A percentile compares a stretch with the other conserved stretches of the same genome.
These are phyloP conservation scores for Saitoella complicata DNA, from an alignment of 805 yeast genomes.

Conservation along the genomic window DNA sequence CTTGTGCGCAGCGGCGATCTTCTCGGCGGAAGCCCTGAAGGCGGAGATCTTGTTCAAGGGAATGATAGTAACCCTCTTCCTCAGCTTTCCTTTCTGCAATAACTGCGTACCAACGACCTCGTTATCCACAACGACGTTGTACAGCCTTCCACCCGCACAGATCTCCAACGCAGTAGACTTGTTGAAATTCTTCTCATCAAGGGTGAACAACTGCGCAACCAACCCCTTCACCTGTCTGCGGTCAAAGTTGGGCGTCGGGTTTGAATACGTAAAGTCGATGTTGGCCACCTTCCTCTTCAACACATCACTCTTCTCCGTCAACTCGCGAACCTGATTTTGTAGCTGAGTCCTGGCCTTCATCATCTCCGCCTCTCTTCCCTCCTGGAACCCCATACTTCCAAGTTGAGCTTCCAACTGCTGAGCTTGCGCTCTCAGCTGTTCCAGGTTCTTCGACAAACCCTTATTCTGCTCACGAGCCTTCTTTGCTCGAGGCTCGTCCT, in stretches of 20 bases:
- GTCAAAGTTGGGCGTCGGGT: slow-evolving; percentile 47
- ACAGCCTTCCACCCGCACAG: slow-evolving; percentile 84
- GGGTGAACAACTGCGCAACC: slow-evolving; percentile 66
- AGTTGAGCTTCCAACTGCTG: slow-evolving; percentile 7
- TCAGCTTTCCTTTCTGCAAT: slow-evolving; percentile 59
- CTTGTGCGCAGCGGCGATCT: slow-evolving; percentile 50
- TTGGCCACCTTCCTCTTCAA: slow-evolving; percentile 51
- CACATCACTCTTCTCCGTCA: slow-evolving; percentile 34
- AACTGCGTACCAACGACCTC: slow-evolving; percentile 73
- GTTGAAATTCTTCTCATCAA: slow-evolving; percentile 39
- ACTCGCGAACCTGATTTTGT: slow-evolving; percentile 24
- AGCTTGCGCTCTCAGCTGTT: slow-evolving; percentile 22
- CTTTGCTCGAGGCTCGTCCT: slow-evolving; percentile 32
- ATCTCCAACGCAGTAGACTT: slow-evolving; percentile 77
- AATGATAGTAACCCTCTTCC: slow-evolving; percentile 74
- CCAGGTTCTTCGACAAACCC: slow-evolving; percentile 28
- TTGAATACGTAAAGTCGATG: slow-evolving; percentile 57
- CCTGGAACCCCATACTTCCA: slow-evolving; percentile 27
- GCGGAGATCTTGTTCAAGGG: slow-evolving; percentile 78
- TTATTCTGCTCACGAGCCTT: slow-evolving; percentile 38
- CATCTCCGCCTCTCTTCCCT: slow-evolving; percentile 16
- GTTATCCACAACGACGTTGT: slow-evolving; percentile 78
- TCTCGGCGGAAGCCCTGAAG: slow-evolving; percentile 33
- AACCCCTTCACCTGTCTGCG: slow-evolving; percentile 61
- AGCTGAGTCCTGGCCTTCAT: slow-evolving; percentile 16